Conservation (phyloP, 345 rosid genomes). For the Geranium brycei region DNA sequence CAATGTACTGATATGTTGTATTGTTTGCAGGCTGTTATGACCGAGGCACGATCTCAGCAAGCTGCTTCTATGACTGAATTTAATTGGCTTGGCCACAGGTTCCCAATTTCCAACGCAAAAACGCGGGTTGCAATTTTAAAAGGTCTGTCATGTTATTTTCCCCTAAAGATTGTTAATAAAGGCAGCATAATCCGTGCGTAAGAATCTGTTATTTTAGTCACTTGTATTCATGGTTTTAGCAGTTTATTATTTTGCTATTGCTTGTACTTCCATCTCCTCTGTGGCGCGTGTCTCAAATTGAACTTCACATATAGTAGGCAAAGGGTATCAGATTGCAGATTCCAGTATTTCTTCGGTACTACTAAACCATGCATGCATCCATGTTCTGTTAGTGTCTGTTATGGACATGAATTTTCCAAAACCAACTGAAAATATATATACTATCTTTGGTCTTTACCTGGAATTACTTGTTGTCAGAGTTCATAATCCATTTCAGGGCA, state of each 20-base stretch:
- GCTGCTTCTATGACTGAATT: constrained; percentile 95
- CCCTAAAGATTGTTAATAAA: not conserved
- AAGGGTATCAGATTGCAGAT: not conserved
- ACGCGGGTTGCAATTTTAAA: constrained; percentile 85
- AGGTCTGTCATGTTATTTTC: constrained; percentile 27
- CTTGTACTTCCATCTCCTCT: not conserved
- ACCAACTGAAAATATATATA: not conserved
- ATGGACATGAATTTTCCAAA: not conserved
- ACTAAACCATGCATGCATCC: not conserved
- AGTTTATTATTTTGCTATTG: not conserved
- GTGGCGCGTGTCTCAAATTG: not conserved
- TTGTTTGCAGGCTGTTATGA: constrained; percentile 75
- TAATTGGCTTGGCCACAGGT: constrained; percentile 87
- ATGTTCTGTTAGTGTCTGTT: not conserved
- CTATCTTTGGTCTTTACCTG: not conserved
- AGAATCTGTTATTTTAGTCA: not conserved
- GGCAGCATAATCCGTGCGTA: not conserved
- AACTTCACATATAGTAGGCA: not conserved
- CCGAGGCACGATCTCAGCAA: constrained; percentile 96
- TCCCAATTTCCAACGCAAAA: constrained; percentile 88
- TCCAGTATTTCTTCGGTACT: not conserved
- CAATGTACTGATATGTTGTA: constrained; percentile 1
- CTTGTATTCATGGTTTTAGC: too few species aligned
- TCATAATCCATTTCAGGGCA: not conserved
- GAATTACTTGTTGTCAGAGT: not conserved